phyloP scores from a whole-genome alignment of 805 yeast species.

The Peterozyma xylosa region DNA sequence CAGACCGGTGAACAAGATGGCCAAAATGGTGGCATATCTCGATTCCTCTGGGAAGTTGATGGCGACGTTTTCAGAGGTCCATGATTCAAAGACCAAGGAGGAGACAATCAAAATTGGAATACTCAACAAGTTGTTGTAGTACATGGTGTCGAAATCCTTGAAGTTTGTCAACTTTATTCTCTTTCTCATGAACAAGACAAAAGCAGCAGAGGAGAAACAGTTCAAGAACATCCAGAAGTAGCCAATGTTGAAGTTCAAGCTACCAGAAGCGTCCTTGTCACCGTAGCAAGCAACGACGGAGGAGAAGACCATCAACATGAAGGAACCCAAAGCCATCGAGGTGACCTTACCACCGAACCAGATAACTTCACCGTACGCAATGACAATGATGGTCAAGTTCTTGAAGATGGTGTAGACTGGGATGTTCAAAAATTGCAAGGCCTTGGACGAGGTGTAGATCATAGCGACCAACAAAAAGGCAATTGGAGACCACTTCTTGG shows the following conservation, averaged over 20 bases:
- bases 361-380: constrained; percentile 96
- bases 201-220: constrained; percentile 91
- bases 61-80: constrained; percentile 76
- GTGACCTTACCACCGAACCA: constrained; percentile 96
- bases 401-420: constrained; percentile 98
- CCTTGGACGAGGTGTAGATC: constrained; percentile 96
- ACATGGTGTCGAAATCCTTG: constrained; percentile 97
- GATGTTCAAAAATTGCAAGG: constrained; percentile 81
- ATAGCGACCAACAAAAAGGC: constrained; percentile 81
- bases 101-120: constrained; percentile 78
- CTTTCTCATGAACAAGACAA: constrained; percentile 93
- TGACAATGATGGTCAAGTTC: constrained; percentile 91
- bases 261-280: constrained; percentile 40
- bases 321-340: constrained; percentile 82
- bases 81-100: constrained; percentile 81
- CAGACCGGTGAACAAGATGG: constrained; percentile 89
- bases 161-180: constrained; percentile 95
- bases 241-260: constrained; percentile 52
- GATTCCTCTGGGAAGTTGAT: constrained; percentile 71
- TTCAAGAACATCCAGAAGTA: constrained; percentile 96
- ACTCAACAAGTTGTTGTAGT: constrained; percentile 90
- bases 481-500: constrained; percentile 93
- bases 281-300: constrained; percentile 96
- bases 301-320: constrained; percentile 86
- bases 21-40: constrained; percentile 60